Conservation (phyloP, 2,329 filamentous ascomycete genomes). For the Talaromyces sp. region DNA sequence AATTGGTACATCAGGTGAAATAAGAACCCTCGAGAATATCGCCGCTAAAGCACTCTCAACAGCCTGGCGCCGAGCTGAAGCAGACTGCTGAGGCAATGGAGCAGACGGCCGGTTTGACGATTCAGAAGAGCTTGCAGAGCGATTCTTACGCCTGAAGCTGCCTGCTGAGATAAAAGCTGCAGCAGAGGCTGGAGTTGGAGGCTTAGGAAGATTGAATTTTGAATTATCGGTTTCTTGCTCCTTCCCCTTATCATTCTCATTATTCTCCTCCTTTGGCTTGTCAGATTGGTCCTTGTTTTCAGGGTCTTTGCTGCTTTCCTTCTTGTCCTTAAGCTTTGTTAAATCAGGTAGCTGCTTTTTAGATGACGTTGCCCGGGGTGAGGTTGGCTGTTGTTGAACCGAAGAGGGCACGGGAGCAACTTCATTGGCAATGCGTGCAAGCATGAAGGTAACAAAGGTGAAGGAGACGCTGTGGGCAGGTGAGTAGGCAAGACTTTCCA, state of each 20-base stretch:
- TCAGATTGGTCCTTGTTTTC: background rate
- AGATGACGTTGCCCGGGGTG: background rate
- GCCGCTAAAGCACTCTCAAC: constrained; percentile 66
- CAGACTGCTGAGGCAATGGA: constrained; percentile 38
- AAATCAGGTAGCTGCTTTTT: background rate
- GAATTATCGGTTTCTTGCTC: background rate
- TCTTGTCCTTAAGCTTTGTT: background rate
- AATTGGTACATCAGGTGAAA: constrained; percentile 51
- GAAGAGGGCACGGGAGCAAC: constrained; percentile 47
- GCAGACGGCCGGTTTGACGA: constrained; percentile 24
- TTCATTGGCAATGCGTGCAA: constrained; percentile 63
- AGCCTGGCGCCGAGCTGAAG: constrained; percentile 58
- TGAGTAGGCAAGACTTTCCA: constrained; percentile 72
- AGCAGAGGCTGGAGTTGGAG: constrained; percentile 25
- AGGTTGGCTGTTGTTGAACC: constrained; percentile 7
- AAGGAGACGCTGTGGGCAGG: constrained; percentile 87
- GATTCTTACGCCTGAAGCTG: constrained; percentile 34
- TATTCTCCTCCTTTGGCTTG: constrained; percentile 3
- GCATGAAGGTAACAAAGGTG: constrained; percentile 79
- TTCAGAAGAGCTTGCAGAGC: constrained; percentile 31
- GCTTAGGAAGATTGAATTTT: constrained; percentile 10
- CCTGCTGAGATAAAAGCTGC: constrained; percentile 32
- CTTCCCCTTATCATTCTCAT: background rate
- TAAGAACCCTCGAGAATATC: constrained; percentile 66
- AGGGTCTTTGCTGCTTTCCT: background rate